Conservation (phyloP, 768 basidiomycete species). For the Lanmaoa rubissima region DNA sequence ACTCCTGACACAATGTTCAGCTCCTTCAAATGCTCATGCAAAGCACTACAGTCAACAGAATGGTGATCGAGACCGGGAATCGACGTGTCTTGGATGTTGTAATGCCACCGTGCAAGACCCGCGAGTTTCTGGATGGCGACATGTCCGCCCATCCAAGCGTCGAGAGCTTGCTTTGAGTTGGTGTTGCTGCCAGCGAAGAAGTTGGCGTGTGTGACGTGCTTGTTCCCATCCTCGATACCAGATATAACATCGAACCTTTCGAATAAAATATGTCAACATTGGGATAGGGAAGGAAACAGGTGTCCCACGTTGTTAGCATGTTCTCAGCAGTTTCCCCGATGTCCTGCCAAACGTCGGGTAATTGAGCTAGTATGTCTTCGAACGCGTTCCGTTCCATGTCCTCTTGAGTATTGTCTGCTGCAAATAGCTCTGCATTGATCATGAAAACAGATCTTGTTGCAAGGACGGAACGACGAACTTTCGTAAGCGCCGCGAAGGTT, state of each 20-base stretch:
- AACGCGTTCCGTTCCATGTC: conserved; percentile 38
- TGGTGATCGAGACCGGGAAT: conserved; percentile 38
- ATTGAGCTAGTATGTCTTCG: conserved; percentile 49
- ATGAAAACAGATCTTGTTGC: conserved; percentile 11
- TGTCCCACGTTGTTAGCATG: conserved; percentile 58
- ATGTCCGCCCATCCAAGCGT: conserved; percentile 48
- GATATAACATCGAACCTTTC: conserved; percentile 63
- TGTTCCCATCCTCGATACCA: conserved; percentile 49
- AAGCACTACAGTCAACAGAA: conserved; percentile 32
- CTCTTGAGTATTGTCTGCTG: conserved; percentile 27
- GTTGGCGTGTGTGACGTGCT: conserved; percentile 44
- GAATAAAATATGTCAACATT: neutral
- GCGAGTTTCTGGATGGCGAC: conserved; percentile 40
- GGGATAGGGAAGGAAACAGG: neutral
- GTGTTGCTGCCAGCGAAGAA: conserved; percentile 57
- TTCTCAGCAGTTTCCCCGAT: conserved; percentile 47
- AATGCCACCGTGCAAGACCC: conserved; percentile 51
- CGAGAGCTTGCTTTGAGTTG: conserved; percentile 51
- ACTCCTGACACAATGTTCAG: conserved; percentile 43
- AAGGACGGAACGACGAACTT: conserved; percentile 38
- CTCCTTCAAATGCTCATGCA: conserved; percentile 39
- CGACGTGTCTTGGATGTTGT: conserved; percentile 48
- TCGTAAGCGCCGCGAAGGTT: conserved; percentile 56
- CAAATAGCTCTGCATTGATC: conserved; percentile 40
- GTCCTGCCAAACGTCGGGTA: conserved; percentile 59